A percentile compares a stretch with the other conserved stretches of the same genome.
These are phyloP conservation scores for Ceratocystis alfenasii DNA, from an alignment of 2,329 filamentous ascomycete species.

Conservation along the genomic window DNA sequence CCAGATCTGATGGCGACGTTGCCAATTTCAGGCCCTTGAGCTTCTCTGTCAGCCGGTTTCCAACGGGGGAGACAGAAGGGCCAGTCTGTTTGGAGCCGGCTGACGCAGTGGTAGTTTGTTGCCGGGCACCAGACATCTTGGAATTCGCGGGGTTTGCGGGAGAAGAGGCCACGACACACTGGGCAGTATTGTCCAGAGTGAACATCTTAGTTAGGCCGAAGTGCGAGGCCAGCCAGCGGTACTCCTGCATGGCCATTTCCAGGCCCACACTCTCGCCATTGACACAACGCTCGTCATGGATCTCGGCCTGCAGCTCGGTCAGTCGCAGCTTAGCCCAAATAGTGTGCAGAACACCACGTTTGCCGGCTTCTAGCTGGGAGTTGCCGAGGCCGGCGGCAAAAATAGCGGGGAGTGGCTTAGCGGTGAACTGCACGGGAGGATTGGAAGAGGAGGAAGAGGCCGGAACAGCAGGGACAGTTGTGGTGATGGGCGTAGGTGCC, in stretches of 20 bases:
- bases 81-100: conserved; percentile 2
- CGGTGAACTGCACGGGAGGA: conserved; percentile 33
- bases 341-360: conserved; percentile 74
- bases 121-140: neutral
- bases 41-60: conserved; percentile 20
- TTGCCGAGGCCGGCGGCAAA: conserved; percentile 65
- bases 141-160: neutral
- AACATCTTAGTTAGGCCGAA: conserved; percentile 46
- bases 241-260: conserved; percentile 73
- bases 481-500: neutral
- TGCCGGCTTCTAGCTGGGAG: conserved; percentile 49
- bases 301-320: conserved; percentile 63
- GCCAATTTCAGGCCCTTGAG: conserved; percentile 21
- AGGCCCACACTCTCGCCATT: conserved; percentile 75
- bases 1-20: conserved; percentile 21
- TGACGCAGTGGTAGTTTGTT: conserved; percentile 1
- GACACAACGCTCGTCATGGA: conserved; percentile 55
- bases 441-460: no score
- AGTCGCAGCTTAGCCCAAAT: conserved; percentile 81
- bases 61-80: neutral
- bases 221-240: conserved; percentile 71
- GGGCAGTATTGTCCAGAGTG: conserved; percentile 23
- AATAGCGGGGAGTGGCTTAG: conserved; percentile 76
- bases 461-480: no score
- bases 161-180: neutral